Percentiles rank a stretch among this genome's conserved stretches.
These are phyloP conservation scores for Neocatenulostroma microsporum DNA, from an alignment of 2,329 filamentous ascomycete species.

Conservation along the genomic window DNA sequence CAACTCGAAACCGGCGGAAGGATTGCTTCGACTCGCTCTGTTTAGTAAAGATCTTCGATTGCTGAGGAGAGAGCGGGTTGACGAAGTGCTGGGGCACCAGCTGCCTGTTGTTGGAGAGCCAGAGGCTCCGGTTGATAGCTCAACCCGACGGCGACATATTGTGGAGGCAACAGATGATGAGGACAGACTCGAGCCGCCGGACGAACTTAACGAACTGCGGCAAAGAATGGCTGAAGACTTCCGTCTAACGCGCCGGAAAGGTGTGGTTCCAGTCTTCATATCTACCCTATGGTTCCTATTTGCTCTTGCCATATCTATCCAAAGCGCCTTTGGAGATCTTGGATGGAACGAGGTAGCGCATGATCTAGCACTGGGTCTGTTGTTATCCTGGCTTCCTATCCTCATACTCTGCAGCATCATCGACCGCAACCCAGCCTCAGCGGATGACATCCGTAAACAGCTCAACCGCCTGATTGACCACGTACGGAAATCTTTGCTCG, in stretches of 20 bases:
- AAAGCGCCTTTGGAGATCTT: conserved; percentile 29
- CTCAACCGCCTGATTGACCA: conserved; percentile 35
- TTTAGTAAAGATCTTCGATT: conserved; percentile 33
- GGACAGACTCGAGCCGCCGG: conserved; percentile 6
- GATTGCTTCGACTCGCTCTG: conserved; percentile 33
- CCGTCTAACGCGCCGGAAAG: conserved; percentile 34
- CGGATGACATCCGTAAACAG: conserved; percentile 33
- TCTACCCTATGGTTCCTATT: conserved; percentile 39
- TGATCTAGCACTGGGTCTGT: conserved; percentile 37
- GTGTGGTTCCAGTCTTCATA: conserved; percentile 35
- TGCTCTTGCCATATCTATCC: conserved; percentile 31
- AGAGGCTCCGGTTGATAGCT: too few species aligned
- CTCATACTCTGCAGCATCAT: conserved; percentile 39
- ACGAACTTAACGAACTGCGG: conserved; percentile 27
- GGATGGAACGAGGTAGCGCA: conserved; percentile 38
- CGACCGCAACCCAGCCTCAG: conserved; percentile 40
- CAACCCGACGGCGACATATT: too few species aligned
- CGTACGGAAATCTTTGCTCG: conserved; percentile 28
- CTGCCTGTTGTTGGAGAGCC: conserved; percentile 2
- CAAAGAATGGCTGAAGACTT: conserved; percentile 34
- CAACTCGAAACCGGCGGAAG: conserved; percentile 29
- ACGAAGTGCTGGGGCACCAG: neutral
- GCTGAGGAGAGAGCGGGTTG: neutral
- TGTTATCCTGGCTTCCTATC: conserved; percentile 41
- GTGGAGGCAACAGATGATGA: neutral